Evolutionary conservation across 257 asterid genomes (phyloP).

Genomic region (Fraxinus americana): DNA sequence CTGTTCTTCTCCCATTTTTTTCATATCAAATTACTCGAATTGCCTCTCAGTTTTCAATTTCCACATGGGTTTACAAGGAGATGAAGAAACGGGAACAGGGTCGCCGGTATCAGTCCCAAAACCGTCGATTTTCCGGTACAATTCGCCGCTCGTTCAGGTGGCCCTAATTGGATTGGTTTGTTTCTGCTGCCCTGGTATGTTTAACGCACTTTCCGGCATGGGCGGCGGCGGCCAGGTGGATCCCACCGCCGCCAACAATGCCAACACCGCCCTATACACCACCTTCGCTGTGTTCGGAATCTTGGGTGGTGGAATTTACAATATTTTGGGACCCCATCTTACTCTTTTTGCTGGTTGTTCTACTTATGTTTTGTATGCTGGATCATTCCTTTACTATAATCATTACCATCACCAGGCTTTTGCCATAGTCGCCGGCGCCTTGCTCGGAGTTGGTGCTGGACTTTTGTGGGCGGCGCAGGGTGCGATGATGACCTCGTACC

Average conservation of each 20-base stretch:
- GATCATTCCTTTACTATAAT: constrained; percentile 84
- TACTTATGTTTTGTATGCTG: constrained; percentile 81
- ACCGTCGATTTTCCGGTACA: constrained; percentile 54
- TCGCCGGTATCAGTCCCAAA: constrained; percentile 11
- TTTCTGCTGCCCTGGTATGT: constrained; percentile 98
- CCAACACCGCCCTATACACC: constrained; percentile 97
- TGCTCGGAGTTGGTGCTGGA: constrained; percentile 93
- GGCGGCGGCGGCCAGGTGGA: constrained; percentile 95
- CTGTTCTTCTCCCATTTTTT: not conserved
- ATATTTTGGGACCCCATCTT: constrained; percentile 72
- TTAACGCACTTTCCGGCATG: constrained; percentile 97
- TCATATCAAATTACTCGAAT: not conserved
- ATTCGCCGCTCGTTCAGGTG: constrained; percentile 79
- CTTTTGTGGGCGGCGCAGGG: constrained; percentile 93
- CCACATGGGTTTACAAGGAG: constrained; percentile 41
- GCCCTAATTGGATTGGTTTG: constrained; percentile 78
- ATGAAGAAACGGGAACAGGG: constrained; percentile 28
- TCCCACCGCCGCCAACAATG: constrained; percentile 83
- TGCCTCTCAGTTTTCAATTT: not conserved
- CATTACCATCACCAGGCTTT: constrained; percentile 73
- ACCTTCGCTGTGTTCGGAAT: constrained; percentile 87
- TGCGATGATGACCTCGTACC: constrained; percentile 94
- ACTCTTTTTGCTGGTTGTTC: constrained; percentile 77
- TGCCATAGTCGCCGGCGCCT: constrained; percentile 77
- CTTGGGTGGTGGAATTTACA: constrained; percentile 91